Percentiles rank a stretch among this genome's conserved stretches.
Evolutionary conservation across 768 basidiomycete species (phyloP).

Genomic region (Russula virescens): DNA sequence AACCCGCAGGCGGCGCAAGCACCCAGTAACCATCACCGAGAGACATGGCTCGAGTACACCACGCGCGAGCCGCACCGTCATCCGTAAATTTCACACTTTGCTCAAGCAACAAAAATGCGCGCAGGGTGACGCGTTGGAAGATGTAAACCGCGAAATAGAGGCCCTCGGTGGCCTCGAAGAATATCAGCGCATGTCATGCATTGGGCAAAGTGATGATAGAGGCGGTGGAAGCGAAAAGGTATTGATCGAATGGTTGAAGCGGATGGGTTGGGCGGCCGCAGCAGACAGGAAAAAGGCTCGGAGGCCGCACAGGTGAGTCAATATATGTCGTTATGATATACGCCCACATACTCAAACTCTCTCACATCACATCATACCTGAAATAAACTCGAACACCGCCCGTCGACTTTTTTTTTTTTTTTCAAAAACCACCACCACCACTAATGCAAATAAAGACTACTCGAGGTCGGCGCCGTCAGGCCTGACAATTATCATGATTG

Average conservation of each 20-base stretch:
- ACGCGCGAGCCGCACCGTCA: slow-evolving; percentile 61
- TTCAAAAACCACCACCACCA: too few relatives aligned
- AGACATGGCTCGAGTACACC: slow-evolving; percentile 40
- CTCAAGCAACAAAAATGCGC: slow-evolving; percentile 64
- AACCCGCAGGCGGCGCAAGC: slow-evolving; percentile 40
- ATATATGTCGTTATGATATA: too few relatives aligned
- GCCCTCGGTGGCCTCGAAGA: slow-evolving; percentile 69
- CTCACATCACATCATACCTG: too few relatives aligned
- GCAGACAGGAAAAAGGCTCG: slow-evolving; percentile 22
- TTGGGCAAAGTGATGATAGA: slow-evolving; percentile 74
- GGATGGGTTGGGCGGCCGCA: slow-evolving; percentile 32
- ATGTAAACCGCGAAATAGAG: slow-evolving; percentile 58
- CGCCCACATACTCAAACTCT: too few relatives aligned
- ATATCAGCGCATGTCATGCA: slow-evolving; percentile 79
- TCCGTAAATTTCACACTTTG: slow-evolving; percentile 75
- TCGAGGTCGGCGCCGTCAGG: slow-evolving; percentile 85
- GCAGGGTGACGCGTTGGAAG: slow-evolving; percentile 38
- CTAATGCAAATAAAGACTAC: slow-evolving; percentile 42
- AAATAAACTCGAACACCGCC: too few relatives aligned
- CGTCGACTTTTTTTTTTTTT: slow-evolving; percentile 26
- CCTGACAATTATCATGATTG: slow-evolving; percentile 74
- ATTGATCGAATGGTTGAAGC: slow-evolving; percentile 69
- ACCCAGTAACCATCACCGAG: slow-evolving; percentile 36
- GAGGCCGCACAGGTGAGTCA: slow-evolving; percentile 31
- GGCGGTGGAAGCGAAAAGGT: slow-evolving; percentile 88